Evolutionary conservation across 768 basidiomycete genomes (phyloP), one percentile per base, ranked within the genome.

Genomic region (Suillus variegatus): DNA sequence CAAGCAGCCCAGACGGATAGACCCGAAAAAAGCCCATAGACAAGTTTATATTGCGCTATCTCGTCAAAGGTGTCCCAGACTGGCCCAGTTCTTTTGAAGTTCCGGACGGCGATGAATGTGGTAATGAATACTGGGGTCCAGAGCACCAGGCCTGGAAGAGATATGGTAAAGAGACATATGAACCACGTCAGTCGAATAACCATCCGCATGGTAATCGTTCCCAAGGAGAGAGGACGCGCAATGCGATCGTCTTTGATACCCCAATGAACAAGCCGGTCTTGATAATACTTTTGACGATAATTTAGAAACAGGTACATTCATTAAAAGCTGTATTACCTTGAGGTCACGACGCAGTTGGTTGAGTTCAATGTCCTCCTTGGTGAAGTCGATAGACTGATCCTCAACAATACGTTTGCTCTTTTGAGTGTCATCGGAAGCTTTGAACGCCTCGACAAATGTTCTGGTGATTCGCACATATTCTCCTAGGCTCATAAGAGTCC

Each of bases 51-150:
- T 73, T 95, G 92, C 13, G 93, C 92, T 67, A 95, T 93, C 74
- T 95, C 93, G 71, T 95, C 94, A 84, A 87, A 94, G 0, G 92
- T 94, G 72, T 95, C 91, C 80, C 90, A 91, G 44, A 91, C 83
- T 1, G 92, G 92, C 0, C 93, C 93, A 0, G 85, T 89, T 77
- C 88, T 89, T 77, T 91, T 92, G 82, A 92, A 92, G 68, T 88
- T 87, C 70, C 84, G 85, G 25, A 91, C 90, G 2, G 85, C 89
- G 70, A 86, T 83, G 68, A 87, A 85, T 1, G 92, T 90, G 22
- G 88, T 87, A 61, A 79, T 68, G 70, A 95, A 94, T 16, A 95
- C 81, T 1, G 94, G 95, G 6, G 86, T 64, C 95, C 95, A 95
- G 49, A 95, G 82, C n/a, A 87, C 41, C 16, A 95, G 82, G 3